Base-by-base conservation (phyloP, 2,329 filamentous ascomycete genomes). In the Penicillium sp. region DNA sequence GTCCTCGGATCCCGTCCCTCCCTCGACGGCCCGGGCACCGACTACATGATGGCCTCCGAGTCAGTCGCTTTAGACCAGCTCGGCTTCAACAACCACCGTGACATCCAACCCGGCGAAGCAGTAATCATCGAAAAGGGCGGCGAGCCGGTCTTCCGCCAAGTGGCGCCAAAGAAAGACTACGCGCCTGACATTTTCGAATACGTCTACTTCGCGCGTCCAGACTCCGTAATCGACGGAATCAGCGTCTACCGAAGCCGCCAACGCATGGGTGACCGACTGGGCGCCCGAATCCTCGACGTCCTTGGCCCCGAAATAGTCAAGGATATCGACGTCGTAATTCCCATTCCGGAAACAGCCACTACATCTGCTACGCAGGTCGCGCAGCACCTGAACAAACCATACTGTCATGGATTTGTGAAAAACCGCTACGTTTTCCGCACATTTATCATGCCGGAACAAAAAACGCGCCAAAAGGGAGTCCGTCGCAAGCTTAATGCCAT, bases 11-110 rank as follows among this genome's bases (percentile, higher is more conserved):
- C 85, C 42, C 83, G 91, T 47, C 81, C 84, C 1, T 91, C 89
- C 1, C 72, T 78, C 12, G 87, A 84, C 32, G 80, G 83, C 29
- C 78, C 82, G 4, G 85, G 84, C 5, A 87, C 75, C 54, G 91
- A 96, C 72, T 96, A 95, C 76, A 91, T 96, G 82, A 84, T 96
- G 78, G 90, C 91, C 1, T 96, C 91, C 0, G 91, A 96, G 73
- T 93, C 88, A 7, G 86, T 96, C 43, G 91, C 91, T 7, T 77
- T 96, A 40, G 83, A 83, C 39, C 90, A 95, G 69, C 85, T 93
- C 41, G 90, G 90, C 13, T 96, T 94, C 75, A 78, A 73, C 27
- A 80, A 91, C 66, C 87, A 95, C 62, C 74, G 81, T 32, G 89
- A 96, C 65, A 89, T 96, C 58, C 75, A 87, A 47, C 91, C 91